These are phyloP conservation scores for Centaurea solstitialis DNA, from an alignment of 129 eudicot genomes.

Conservation along the genomic window DNA sequence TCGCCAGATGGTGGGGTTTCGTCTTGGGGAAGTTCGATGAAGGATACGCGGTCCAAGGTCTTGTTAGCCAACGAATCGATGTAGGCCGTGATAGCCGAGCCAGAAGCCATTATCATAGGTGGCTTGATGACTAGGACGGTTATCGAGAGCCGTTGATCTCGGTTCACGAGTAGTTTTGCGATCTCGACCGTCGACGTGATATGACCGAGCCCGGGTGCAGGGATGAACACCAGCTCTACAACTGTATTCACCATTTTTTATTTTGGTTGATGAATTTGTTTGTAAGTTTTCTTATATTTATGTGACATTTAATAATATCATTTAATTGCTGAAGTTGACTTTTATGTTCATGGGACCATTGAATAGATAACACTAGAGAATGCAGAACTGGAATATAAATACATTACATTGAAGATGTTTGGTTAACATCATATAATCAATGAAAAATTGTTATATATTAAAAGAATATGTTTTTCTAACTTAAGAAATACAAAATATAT, in stretches of 20 bases:
- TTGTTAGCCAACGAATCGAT: neutral
- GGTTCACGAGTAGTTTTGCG: neutral
- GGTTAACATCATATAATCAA: too few relatives aligned
- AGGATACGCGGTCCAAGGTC: neutral
- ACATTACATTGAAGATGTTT: too few relatives aligned
- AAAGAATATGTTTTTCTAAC: too few relatives aligned
- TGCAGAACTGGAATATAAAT: too few relatives aligned
- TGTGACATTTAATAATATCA: too few relatives aligned
- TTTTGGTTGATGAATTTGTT: neutral
- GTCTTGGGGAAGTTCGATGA: slow-evolving; percentile 13
- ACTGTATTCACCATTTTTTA: neutral
- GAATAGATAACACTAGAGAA: too few relatives aligned
- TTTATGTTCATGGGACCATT: too few relatives aligned
- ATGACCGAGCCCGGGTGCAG: neutral
- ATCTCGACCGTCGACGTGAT: slow-evolving; percentile 21
- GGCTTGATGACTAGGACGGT: slow-evolving; percentile 5
- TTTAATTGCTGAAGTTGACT: too few relatives aligned
- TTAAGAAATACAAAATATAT: too few relatives aligned
- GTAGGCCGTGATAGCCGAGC: neutral
- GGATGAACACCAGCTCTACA: neutral
- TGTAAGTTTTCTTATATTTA: neutral
- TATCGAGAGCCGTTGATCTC: neutral
- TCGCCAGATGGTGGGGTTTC: slow-evolving; percentile 9
- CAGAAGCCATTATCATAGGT: neutral
- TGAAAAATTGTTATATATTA: too few relatives aligned